Conservation (phyloP, 2,329 filamentous ascomycete genomes). For the Chaetomium globosum region DNA sequence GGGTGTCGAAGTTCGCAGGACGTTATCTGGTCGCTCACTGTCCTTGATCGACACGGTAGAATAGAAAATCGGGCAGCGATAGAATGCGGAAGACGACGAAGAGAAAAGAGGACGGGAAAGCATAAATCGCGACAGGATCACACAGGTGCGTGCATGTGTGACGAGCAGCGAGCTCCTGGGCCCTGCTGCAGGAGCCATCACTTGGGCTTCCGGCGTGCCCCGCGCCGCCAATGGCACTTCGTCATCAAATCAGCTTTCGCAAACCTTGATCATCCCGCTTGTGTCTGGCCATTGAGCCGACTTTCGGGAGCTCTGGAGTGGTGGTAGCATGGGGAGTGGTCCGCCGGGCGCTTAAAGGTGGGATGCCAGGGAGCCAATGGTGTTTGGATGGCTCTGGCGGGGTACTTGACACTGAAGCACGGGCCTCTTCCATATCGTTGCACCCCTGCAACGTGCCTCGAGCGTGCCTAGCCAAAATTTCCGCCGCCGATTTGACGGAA, state of each 20-base stretch:
- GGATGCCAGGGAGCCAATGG: conserved; percentile 32
- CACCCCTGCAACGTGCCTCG: conserved; percentile 19
- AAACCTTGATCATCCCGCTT: conserved; percentile 23
- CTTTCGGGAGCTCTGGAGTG: neutral
- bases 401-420: conserved; percentile 21
- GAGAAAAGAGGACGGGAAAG: neutral
- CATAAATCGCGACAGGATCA: conserved; percentile 13
- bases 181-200: conserved; percentile 22
- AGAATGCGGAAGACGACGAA: neutral
- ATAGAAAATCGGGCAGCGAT: neutral
- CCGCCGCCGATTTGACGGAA: conserved; percentile 26
- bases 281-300: conserved; percentile 21
- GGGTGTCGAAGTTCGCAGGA: neutral
- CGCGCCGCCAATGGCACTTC: conserved; percentile 18
- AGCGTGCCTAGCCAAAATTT: conserved; percentile 28
- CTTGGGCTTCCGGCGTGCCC: conserved; percentile 24
- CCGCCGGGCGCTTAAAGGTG: conserved; percentile 36
- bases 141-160: conserved; percentile 18
- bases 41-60: neutral
- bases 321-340: conserved; percentile 25
- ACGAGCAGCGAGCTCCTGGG: conserved; percentile 8
- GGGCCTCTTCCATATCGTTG: conserved; percentile 1
- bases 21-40: neutral
- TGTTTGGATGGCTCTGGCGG: conserved; percentile 21
- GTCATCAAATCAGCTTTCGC: conserved; percentile 29